Evolutionary conservation across 768 basidiomycete genomes (phyloP).

Genomic region (Podaxis pistillaris): DNA sequence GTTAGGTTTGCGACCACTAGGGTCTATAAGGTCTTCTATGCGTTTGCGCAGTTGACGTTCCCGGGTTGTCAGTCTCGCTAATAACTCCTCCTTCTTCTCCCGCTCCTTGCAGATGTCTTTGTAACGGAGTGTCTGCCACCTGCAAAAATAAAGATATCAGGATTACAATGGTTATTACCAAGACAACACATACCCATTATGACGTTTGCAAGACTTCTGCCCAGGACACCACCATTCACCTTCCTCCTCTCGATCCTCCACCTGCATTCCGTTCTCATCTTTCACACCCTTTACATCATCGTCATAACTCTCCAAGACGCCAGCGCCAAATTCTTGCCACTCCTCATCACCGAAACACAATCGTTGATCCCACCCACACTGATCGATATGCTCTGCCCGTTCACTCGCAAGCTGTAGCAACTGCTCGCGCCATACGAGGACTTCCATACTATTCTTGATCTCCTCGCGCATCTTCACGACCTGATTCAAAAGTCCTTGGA

Average conservation of each 20-base stretch:
- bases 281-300: slow-evolving; percentile 31
- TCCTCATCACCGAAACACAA: slow-evolving; percentile 83
- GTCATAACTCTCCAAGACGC: slow-evolving; percentile 72
- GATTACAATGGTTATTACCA: neutral
- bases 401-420: slow-evolving; percentile 66
- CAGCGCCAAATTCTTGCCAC: slow-evolving; percentile 65
- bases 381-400: slow-evolving; percentile 59
- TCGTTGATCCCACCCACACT: slow-evolving; percentile 89
- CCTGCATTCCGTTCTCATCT: slow-evolving; percentile 30
- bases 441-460: slow-evolving; percentile 67
- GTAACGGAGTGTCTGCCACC: slow-evolving; percentile 77
- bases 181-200: slow-evolving; percentile 56
- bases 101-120: slow-evolving; percentile 76
- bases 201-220: slow-evolving; percentile 74
- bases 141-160: slow-evolving; percentile 26
- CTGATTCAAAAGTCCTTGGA: slow-evolving; percentile 53
- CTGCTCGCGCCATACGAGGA: slow-evolving; percentile 67
- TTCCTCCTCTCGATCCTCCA: slow-evolving; percentile 36
- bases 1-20: slow-evolving; percentile 36
- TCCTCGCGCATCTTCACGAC: slow-evolving; percentile 61
- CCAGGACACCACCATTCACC: slow-evolving; percentile 81
- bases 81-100: slow-evolving; percentile 67
- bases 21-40: slow-evolving; percentile 71
- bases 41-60: slow-evolving; percentile 78
- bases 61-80: slow-evolving; percentile 64